Conservation (phyloP, 2,329 filamentous ascomycete genomes). For the Aureobasidium sp. region DNA sequence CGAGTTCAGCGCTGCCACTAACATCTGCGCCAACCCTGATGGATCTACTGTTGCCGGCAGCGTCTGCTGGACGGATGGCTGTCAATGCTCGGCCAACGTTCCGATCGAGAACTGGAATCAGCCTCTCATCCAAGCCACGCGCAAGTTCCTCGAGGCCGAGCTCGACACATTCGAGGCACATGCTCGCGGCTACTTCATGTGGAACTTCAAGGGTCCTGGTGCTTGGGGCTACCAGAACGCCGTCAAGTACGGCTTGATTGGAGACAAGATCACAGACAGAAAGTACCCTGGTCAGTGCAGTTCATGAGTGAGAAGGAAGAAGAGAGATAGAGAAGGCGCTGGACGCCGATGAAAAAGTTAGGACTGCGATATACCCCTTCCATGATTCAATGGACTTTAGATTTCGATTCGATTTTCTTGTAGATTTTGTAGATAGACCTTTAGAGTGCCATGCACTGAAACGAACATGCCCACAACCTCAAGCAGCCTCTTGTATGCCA, state of each 20-base stretch:
- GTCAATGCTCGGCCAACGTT: conserved; percentile 34
- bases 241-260: conserved; percentile 34
- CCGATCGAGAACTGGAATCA: conserved; percentile 30
- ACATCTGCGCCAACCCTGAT: conserved; percentile 39
- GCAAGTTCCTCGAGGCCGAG: conserved; percentile 39
- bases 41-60: conserved; percentile 30
- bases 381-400: conserved; percentile 13
- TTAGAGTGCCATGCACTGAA: conserved; percentile 2
- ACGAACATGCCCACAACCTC: neutral
- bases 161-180: conserved; percentile 38
- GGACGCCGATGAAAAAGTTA: conserved; percentile 1
- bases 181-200: conserved; percentile 37
- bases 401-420: conserved; percentile 14
- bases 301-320: neutral
- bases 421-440: conserved; percentile 7
- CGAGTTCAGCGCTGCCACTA: conserved; percentile 39
- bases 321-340: conserved; percentile 7
- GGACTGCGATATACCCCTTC: conserved; percentile 12
- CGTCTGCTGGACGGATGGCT: conserved; percentile 29
- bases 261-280: conserved; percentile 30
- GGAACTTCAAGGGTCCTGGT: conserved; percentile 37
- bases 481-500: neutral
- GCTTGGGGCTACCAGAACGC: conserved; percentile 39
- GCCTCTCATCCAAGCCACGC: conserved; percentile 32
- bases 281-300: conserved; percentile 25